Evolutionary conservation across 352 stramenopile genomes (phyloP).

Genomic region (Phytophthora uliginosa): DNA sequence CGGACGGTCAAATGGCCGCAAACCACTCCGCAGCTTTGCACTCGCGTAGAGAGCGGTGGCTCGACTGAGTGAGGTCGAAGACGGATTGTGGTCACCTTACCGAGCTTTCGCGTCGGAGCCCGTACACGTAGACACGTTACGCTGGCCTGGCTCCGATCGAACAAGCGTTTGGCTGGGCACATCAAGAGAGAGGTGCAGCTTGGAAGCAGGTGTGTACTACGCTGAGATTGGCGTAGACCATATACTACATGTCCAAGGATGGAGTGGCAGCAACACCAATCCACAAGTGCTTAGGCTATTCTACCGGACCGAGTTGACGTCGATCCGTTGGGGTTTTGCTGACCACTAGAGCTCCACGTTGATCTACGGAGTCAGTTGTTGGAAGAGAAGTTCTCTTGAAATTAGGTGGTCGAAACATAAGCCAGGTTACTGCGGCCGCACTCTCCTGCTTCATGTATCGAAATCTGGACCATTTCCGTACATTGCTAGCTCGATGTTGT

Average conservation of each 20-base stretch:
- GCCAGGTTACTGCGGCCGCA: neutral
- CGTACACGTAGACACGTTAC: too few species aligned
- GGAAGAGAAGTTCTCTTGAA: neutral
- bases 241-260: neutral
- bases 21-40: neutral
- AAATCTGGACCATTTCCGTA: neutral
- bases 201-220: neutral
- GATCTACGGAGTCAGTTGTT: neutral
- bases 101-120: too few species aligned
- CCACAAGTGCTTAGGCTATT: neutral
- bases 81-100: neutral
- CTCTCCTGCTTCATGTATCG: neutral
- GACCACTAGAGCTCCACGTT: neutral
- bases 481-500: neutral
- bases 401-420: constrained; percentile 1
- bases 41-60: neutral
- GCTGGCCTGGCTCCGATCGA: neutral
- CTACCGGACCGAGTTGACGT: neutral
- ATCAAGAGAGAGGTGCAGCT: neutral
- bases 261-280: too few species aligned
- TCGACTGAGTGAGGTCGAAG: neutral
- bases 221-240: too few species aligned
- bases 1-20: neutral
- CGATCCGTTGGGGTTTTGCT: neutral
- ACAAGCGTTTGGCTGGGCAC: neutral